phyloP scores from a whole-genome alignment of 2,329 filamentous ascomycete species.

The Colletotrichum sp. region DNA sequence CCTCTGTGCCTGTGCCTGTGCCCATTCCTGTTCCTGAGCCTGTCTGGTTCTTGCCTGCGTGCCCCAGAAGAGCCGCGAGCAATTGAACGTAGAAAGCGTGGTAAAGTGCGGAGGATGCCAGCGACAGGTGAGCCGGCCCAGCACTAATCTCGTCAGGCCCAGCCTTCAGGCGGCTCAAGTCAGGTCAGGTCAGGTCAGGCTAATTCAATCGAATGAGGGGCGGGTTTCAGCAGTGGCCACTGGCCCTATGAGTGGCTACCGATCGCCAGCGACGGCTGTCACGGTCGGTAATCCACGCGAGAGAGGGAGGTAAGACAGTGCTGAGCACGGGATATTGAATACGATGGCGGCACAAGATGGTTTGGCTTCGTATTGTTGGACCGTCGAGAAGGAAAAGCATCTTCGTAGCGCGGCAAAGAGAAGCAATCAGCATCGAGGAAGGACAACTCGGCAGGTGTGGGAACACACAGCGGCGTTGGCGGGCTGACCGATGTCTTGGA shows the following conservation, averaged over 20 bases:
- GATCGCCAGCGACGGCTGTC: conserved; percentile 10
- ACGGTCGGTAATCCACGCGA: neutral
- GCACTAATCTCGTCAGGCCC: conserved; percentile 2
- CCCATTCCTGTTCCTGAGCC: neutral
- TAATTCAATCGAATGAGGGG: neutral
- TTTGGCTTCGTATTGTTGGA: neutral
- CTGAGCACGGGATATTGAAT: neutral
- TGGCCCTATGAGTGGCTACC: conserved; percentile 17
- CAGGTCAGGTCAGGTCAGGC: neutral
- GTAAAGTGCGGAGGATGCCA: neutral
- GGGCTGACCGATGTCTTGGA: neutral
- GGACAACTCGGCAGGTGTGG: neutral
- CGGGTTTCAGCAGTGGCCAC: conserved; percentile 12
- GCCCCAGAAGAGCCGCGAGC: neutral
- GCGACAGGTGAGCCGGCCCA: neutral
- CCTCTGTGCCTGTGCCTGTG: neutral
- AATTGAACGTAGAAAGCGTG: neutral
- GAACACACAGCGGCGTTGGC: neutral
- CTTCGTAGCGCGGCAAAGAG: conserved; percentile 1
- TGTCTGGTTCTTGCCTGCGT: neutral
- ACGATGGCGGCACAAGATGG: neutral
- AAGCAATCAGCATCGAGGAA: conserved; percentile 3
- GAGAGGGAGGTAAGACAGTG: neutral
- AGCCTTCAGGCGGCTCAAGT: conserved; percentile 14
- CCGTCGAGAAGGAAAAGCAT: neutral